Conservation (phyloP, 78 protist genomes). For the Dictyostelium capitatum region DNA sequence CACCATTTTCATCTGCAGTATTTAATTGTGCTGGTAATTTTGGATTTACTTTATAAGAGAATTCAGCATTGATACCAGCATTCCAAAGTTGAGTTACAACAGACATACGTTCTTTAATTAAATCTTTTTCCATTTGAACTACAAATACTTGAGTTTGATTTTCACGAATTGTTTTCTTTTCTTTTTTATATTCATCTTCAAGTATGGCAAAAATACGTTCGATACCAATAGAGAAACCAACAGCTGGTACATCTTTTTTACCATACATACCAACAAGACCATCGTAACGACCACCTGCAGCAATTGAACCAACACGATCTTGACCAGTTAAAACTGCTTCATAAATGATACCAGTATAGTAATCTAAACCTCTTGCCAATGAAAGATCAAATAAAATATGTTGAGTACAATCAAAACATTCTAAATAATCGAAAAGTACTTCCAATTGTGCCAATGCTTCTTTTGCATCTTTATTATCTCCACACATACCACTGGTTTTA, state of each 20-base stretch:
- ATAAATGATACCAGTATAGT: slow-evolving; percentile 97
- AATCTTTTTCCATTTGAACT: slow-evolving; percentile 53
- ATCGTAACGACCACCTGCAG: slow-evolving; percentile 98
- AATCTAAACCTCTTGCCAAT: slow-evolving; percentile 97
- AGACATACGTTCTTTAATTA: slow-evolving; percentile 81
- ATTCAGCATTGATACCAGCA: slow-evolving; percentile 89
- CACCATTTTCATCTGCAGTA: slow-evolving; percentile 40
- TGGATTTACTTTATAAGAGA: slow-evolving; percentile 80
- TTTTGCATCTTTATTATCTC: slow-evolving; percentile 58
- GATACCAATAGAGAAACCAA: slow-evolving; percentile 95
- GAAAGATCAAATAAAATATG: slow-evolving; percentile 89
- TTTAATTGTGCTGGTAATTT: slow-evolving; percentile 78
- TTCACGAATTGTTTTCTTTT: slow-evolving; percentile 11
- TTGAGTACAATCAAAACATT: slow-evolving; percentile 34
- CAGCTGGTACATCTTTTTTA: slow-evolving; percentile 91
- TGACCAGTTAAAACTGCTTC: slow-evolving; percentile 90
- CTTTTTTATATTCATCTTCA: slow-evolving; percentile 62
- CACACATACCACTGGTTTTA: slow-evolving; percentile 17
- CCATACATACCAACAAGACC: slow-evolving; percentile 93
- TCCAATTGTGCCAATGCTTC: slow-evolving; percentile 80
- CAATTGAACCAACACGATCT: slow-evolving; percentile 91
- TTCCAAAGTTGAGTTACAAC: slow-evolving; percentile 85
- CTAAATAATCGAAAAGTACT: slow-evolving; percentile 76
- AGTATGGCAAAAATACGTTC: slow-evolving; percentile 94
- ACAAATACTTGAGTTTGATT: slow-evolving; percentile 79